A percentile compares a stretch with the other conserved stretches of the same genome.
Evolutionary conservation across 2,329 filamentous ascomycete species (phyloP).

Genomic region (Lasiodiplodia theobromae): DNA sequence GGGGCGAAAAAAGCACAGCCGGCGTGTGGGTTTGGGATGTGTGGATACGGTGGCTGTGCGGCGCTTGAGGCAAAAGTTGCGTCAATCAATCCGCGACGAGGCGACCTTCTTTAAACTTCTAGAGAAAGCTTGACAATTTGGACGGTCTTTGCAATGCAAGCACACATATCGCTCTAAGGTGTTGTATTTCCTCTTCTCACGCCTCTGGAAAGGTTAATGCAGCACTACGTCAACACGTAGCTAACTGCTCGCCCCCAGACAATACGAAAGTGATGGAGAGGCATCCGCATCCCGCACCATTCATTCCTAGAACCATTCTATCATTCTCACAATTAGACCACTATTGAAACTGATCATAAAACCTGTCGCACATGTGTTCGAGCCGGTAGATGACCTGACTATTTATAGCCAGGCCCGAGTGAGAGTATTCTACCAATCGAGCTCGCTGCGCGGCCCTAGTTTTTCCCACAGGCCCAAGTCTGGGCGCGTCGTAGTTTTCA

Average conservation of each 20-base stretch:
- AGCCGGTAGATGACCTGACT: neutral
- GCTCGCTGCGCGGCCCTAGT: constrained; percentile 1
- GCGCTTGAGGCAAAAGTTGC: neutral
- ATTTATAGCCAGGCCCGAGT: neutral
- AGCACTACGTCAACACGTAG: neutral
- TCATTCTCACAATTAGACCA: neutral
- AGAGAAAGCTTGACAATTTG: neutral
- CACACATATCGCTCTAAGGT: neutral
- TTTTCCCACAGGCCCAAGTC: constrained; percentile 4
- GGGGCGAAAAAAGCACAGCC: neutral
- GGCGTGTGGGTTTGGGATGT: neutral
- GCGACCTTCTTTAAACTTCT: neutral
- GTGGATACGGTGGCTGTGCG: neutral
- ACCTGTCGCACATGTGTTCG: neutral
- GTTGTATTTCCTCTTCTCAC: neutral
- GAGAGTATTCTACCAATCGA: constrained; percentile 12
- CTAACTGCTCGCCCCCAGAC: neutral
- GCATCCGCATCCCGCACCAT: neutral
- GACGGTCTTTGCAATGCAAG: neutral
- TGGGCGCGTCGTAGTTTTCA: constrained; percentile 10
- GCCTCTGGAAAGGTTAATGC: neutral
- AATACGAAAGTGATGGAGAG: neutral
- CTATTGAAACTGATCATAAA: no score
- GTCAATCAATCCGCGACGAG: constrained; percentile 1
- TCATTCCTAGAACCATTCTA: neutral